Conservation (phyloP, 1,139 yeast genomes). For the Magnusiomyces sp. region DNA sequence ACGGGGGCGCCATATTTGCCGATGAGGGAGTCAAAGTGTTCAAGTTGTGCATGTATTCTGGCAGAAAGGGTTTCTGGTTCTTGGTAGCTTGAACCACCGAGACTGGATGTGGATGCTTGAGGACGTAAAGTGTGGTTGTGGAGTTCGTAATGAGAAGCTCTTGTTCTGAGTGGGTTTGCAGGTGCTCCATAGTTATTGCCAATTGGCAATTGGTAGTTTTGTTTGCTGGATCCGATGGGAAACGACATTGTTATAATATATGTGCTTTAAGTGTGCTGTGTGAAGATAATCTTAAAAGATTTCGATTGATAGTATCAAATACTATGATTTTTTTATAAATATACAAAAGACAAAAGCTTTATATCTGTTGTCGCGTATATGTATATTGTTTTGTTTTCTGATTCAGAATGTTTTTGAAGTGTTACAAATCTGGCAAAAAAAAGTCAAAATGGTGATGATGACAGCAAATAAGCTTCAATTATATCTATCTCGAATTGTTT, state of each 20-base stretch:
- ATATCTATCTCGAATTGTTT: too few relatives aligned
- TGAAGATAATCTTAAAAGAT: not conserved
- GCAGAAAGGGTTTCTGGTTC: slow-evolving; percentile 2
- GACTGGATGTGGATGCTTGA: not conserved
- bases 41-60: slow-evolving; percentile 20
- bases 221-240: not conserved
- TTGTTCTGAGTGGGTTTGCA: slow-evolving; percentile 4
- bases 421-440: too few relatives aligned
- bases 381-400: too few relatives aligned
- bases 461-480: too few relatives aligned
- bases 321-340: too few relatives aligned
- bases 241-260: not conserved
- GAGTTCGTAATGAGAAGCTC: slow-evolving; percentile 5
- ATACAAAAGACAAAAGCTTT: too few relatives aligned
- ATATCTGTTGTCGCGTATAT: too few relatives aligned
- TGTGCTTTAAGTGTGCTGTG: not conserved
- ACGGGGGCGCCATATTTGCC: slow-evolving; percentile 33
- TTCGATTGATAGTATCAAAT: too few relatives aligned
- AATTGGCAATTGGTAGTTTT: slow-evolving; percentile 3
- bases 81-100: not conserved
- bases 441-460: too few relatives aligned
- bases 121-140: not conserved
- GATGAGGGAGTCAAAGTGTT: slow-evolving; percentile 28
- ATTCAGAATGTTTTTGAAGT: too few relatives aligned
- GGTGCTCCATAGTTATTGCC: not conserved